Evolutionary conservation across 257 asterid species (phyloP), one percentile per base, ranked within the genome.

Genomic region (Prunella vulgaris): DNA sequence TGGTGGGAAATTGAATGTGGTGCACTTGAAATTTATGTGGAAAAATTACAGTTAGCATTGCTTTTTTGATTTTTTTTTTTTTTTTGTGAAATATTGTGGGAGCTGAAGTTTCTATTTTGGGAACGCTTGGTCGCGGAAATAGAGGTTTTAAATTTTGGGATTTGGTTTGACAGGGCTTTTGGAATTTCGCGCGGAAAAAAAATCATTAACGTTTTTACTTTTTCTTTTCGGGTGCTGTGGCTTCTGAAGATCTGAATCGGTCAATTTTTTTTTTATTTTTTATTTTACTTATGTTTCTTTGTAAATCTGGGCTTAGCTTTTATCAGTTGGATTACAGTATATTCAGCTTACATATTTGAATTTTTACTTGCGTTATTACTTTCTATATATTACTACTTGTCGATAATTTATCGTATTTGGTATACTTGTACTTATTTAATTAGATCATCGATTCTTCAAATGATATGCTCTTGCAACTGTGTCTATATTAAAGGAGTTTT

Each of bases 151-250:
- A 64, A 32, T 69, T 73, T n/a, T 58, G 49, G 44, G 74, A 58
- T 69, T 44, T 71, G 84, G 73, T 78, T 76, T 78, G 81, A 63
- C 75, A 40, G 72, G 81, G 75, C 61, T 71, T 72, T 71, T 81
- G 77, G 85, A 84, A 79, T 74, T 92, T 87, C 86, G 93, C 91
- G 96, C 92, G 82, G 59, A 85, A 80, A 69, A 66, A 4, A 68
- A 63, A 60, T 70, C 13, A 44, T 61, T 69, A 73, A 42, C 60
- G 79, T 68, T 63, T n/a, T 60, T 76, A 70, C 74, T 60, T 74
- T 71, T 60, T 73, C 75, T 70, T 63, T 52, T 76, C 66, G 58
- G 62, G 27, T 70, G 70, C 74, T 73, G 81, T 77, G 86, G 72
- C 78, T 79, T 79, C 73, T 67, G 79, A 77, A 77, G 89, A 86